Percentiles rank a stretch among this genome's conserved stretches.
These are phyloP conservation scores for Paecilomyces fulvus DNA, from an alignment of 2,329 filamentous ascomycete species.

Conservation along the genomic window DNA sequence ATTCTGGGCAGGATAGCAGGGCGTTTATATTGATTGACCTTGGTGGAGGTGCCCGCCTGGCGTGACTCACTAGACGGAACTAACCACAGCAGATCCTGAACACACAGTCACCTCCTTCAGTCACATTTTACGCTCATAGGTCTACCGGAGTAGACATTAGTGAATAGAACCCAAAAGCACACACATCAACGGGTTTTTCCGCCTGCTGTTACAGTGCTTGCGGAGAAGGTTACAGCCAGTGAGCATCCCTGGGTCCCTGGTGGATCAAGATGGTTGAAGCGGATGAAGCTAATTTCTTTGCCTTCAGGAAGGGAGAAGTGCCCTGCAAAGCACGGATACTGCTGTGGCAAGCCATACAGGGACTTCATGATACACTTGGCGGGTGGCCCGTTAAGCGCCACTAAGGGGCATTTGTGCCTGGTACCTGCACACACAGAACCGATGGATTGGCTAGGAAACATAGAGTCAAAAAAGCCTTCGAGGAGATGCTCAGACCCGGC, in stretches of 20 bases:
- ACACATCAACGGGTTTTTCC: not conserved
- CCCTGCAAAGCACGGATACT: not conserved
- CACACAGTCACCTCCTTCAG: not conserved
- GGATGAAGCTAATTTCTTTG: not conserved
- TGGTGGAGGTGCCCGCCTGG: not conserved
- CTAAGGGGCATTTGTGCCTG: not conserved
- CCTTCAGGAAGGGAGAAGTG: not conserved
- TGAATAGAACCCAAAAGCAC: not conserved
- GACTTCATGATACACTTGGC: not conserved
- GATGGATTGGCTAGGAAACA: not conserved
- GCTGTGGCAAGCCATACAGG: not conserved
- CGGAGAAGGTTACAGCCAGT: not conserved
- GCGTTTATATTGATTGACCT: not conserved
- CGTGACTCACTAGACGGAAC: not conserved
- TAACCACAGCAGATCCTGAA: not conserved
- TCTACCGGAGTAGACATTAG: not conserved
- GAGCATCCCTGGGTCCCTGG: not conserved
- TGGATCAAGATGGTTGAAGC: not conserved
- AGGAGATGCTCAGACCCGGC: not conserved
- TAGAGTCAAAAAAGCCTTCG: not conserved
- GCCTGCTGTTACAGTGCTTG: not conserved
- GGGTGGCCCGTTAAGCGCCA: not conserved
- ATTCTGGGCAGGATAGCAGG: slow-evolving; percentile 2
- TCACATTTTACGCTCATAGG: not conserved
- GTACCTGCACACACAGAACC: not conserved